Percentiles rank a stretch among this genome's conserved stretches.
Conservation (phyloP, 139 green algal genomes). For the Coelastrella sp. region DNA sequence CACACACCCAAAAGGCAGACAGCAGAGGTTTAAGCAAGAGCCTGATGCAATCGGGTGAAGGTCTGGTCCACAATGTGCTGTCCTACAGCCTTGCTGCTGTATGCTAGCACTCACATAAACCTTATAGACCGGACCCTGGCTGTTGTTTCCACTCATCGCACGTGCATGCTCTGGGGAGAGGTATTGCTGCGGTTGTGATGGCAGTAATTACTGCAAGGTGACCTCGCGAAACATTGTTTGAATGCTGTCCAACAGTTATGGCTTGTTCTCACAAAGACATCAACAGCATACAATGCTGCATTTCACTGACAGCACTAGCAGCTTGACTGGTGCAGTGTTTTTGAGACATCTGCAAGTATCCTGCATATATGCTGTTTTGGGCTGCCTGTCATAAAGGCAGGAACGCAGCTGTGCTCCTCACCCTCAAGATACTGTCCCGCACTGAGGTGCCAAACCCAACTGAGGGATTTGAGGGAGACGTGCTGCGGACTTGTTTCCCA, state of each 20-base stretch:
- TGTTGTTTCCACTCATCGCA: constrained; percentile 47
- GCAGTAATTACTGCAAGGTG: background rate
- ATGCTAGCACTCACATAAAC: constrained; percentile 33
- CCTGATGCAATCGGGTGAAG: no score
- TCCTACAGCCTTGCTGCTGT: no score
- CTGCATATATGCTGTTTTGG: background rate
- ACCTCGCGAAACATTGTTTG: background rate
- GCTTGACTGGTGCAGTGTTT: background rate
- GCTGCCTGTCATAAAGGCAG: background rate
- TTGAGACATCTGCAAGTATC: background rate
- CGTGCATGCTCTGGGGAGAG: constrained; percentile 45
- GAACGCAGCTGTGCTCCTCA: background rate
- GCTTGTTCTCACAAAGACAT: background rate
- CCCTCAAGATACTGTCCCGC: constrained; percentile 7
- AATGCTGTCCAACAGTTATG: background rate
- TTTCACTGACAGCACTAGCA: background rate
- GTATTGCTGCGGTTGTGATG: constrained; percentile 44
- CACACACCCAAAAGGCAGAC: background rate
- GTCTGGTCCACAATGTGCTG: no score
- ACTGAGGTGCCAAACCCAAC: constrained; percentile 35
- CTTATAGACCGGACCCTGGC: constrained; percentile 45
- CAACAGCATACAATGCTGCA: background rate
- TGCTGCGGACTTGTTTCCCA: constrained; percentile 35
- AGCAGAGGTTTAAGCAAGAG: no score
- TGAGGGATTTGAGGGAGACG: constrained; percentile 14